These are phyloP conservation scores for Cucurbita pepo DNA, from an alignment of 306 rosid species.

Conservation along the genomic window DNA sequence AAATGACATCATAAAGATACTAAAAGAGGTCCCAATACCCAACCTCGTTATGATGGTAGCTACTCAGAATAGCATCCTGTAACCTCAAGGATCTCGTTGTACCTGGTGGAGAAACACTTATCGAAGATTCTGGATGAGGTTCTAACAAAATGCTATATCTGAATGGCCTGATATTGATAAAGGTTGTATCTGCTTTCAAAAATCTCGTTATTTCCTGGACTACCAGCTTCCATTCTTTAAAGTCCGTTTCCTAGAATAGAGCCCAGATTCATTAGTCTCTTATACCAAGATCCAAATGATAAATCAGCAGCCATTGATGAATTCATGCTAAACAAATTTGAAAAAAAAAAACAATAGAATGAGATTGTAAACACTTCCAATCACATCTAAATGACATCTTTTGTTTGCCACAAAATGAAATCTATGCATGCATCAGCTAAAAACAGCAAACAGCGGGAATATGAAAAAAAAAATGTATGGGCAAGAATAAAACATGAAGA, in stretches of 20 bases:
- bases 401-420: background rate
- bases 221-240: slow-evolving; percentile 92
- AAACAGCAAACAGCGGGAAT: background rate
- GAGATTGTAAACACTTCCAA: background rate
- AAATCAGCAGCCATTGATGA: slow-evolving; percentile 7
- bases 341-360: background rate
- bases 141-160: slow-evolving; percentile 75
- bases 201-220: slow-evolving; percentile 75
- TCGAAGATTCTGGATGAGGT: slow-evolving; percentile 57
- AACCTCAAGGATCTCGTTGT: slow-evolving; percentile 47
- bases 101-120: slow-evolving; percentile 27
- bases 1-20: background rate
- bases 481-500: background rate
- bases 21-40: slow-evolving; percentile 7
- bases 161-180: slow-evolving; percentile 79
- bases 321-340: background rate
- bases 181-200: slow-evolving; percentile 61
- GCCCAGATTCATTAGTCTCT: slow-evolving; percentile 20
- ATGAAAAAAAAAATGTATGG: background rate
- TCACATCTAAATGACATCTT: background rate
- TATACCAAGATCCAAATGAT: slow-evolving; percentile 10
- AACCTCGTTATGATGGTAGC: slow-evolving; percentile 83
- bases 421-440: background rate
- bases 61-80: slow-evolving; percentile 70
- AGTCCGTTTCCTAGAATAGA: slow-evolving; percentile 62